phyloP scores from a whole-genome alignment of 331 rosid genomes.

The Saraca asoca region DNA sequence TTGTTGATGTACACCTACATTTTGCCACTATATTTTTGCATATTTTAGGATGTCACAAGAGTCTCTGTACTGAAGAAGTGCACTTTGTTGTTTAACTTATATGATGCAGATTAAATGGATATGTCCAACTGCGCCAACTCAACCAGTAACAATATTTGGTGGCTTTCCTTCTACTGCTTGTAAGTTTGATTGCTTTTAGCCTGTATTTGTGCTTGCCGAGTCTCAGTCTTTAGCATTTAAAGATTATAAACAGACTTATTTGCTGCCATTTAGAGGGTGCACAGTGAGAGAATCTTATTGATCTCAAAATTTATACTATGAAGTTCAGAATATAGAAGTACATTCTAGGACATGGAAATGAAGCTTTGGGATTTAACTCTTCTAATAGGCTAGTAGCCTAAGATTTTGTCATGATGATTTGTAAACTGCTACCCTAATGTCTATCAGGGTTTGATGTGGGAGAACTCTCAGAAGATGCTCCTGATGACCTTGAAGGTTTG shows the following conservation, averaged over 20 bases:
- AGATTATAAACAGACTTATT: slow-evolving; percentile 20
- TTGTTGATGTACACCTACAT: slow-evolving; percentile 22
- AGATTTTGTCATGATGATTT: slow-evolving; percentile 26
- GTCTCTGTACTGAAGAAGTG: neutral
- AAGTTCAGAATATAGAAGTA: neutral
- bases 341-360: slow-evolving; percentile 3
- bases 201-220: neutral
- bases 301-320: neutral
- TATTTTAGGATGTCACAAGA: slow-evolving; percentile 5
- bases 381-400: neutral
- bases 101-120: slow-evolving; percentile 92
- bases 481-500: slow-evolving; percentile 93
- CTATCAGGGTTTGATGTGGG: slow-evolving; percentile 87
- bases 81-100: slow-evolving; percentile 20
- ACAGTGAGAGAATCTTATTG: neutral
- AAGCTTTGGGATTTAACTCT: slow-evolving; percentile 13
- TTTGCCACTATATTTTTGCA: neutral
- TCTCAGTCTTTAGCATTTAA: neutral
- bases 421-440: slow-evolving; percentile 21
- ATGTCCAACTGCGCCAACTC: slow-evolving; percentile 97
- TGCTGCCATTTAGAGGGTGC: slow-evolving; percentile 7
- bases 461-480: slow-evolving; percentile 82
- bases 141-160: slow-evolving; percentile 73
- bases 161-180: slow-evolving; percentile 99
- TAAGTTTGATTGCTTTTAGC: slow-evolving; percentile 45